These are phyloP conservation scores for Kwoniella botswanensis DNA, from an alignment of 768 basidiomycete species.

Conservation along the genomic window DNA sequence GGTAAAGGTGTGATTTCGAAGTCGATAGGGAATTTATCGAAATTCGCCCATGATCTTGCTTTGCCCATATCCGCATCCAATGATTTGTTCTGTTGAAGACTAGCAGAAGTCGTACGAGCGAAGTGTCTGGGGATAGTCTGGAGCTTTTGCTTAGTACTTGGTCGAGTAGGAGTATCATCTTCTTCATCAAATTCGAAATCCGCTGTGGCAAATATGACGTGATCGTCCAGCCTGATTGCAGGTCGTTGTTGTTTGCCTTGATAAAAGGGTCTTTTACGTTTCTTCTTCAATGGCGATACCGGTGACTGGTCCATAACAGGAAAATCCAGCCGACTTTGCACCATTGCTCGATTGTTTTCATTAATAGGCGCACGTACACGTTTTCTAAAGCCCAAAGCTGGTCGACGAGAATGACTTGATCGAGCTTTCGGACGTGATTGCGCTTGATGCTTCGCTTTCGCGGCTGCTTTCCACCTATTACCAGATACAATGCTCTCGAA, in stretches of 20 bases:
- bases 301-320: slow-evolving; percentile 23
- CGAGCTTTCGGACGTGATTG: slow-evolving; percentile 8
- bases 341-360: slow-evolving; percentile 14
- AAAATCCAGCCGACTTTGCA: slow-evolving; percentile 40
- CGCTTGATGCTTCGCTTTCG: not conserved
- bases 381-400: slow-evolving; percentile 28
- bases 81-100: slow-evolving; percentile 6
- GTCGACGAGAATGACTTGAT: slow-evolving; percentile 15
- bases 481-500: slow-evolving; percentile 46
- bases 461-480: not conserved
- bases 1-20: slow-evolving; percentile 55
- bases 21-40: slow-evolving; percentile 54
- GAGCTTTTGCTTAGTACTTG: not conserved
- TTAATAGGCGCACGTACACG: slow-evolving; percentile 15
- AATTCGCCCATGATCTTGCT: slow-evolving; percentile 54
- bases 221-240: slow-evolving; percentile 49
- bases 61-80: slow-evolving; percentile 41
- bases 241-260: slow-evolving; percentile 28
- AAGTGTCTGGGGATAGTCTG: slow-evolving; percentile 22
- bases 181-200: slow-evolving; percentile 44
- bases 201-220: slow-evolving; percentile 48
- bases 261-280: slow-evolving; percentile 14
- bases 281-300: slow-evolving; percentile 9
- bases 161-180: slow-evolving; percentile 6
- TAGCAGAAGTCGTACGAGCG: slow-evolving; percentile 18